These are phyloP conservation scores for Juglanconis oblonga DNA, from an alignment of 2,329 filamentous ascomycete species.

Conservation along the genomic window DNA sequence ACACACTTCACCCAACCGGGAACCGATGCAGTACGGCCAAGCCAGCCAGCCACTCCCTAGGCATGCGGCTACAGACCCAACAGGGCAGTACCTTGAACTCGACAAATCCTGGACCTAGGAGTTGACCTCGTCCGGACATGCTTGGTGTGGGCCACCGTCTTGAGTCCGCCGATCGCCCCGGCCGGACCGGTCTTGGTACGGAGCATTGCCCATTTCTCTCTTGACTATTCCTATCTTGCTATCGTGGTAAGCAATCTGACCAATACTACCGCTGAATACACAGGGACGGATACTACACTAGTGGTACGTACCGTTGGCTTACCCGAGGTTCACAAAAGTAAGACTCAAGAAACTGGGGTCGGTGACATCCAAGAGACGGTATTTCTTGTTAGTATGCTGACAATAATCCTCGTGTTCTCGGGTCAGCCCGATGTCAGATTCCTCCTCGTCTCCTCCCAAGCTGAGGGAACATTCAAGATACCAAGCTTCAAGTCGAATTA, in stretches of 20 bases:
- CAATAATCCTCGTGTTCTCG: neutral
- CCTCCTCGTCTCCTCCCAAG: conserved; percentile 66
- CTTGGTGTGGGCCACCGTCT: conserved; percentile 38
- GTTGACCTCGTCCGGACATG: conserved; percentile 60
- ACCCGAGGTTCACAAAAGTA: conserved; percentile 43
- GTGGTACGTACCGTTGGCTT: conserved; percentile 40
- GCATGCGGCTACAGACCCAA: conserved; percentile 63
- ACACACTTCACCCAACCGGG: conserved; percentile 34
- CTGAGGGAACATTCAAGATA: conserved; percentile 52
- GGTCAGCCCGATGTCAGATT: conserved; percentile 56
- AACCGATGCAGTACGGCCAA: conserved; percentile 45
- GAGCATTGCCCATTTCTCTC: conserved; percentile 44
- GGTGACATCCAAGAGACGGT: conserved; percentile 60
- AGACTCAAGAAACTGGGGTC: conserved; percentile 48
- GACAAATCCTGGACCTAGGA: conserved; percentile 59
- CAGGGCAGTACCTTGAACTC: conserved; percentile 54
- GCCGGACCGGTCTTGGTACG: conserved; percentile 64
- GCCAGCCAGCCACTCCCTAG: conserved; percentile 60
- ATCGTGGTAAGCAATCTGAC: conserved; percentile 50
- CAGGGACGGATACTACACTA: conserved; percentile 46
- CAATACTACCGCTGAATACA: conserved; percentile 55
- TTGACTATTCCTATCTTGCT: conserved; percentile 24
- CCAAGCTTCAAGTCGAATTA: conserved; percentile 37
- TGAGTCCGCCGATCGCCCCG: conserved; percentile 38
- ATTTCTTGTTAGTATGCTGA: conserved; percentile 25